These are phyloP conservation scores for Trametes coccinea DNA, from an alignment of 768 basidiomycete species.

Conservation along the genomic window DNA sequence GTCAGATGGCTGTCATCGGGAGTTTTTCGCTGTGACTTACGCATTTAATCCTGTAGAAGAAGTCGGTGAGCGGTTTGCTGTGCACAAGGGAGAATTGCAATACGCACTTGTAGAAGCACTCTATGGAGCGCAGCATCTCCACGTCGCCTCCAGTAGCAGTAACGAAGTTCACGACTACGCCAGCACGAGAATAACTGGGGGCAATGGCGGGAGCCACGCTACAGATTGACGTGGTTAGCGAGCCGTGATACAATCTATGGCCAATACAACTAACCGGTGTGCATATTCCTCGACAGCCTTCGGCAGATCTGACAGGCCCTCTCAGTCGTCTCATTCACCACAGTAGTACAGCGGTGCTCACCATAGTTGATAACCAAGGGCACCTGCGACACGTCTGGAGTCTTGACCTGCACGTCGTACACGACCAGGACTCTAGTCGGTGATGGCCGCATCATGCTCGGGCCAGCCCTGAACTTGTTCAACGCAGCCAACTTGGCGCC, in stretches of 20 bases:
- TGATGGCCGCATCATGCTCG: slow-evolving; percentile 62
- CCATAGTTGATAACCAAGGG: slow-evolving; percentile 96
- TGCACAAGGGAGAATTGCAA: neutral
- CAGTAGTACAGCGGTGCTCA: slow-evolving; percentile 31
- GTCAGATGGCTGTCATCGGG: slow-evolving; percentile 22
- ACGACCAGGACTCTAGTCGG: slow-evolving; percentile 81
- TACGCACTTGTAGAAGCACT: slow-evolving; percentile 94
- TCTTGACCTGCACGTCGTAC: slow-evolving; percentile 92
- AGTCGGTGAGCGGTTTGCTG: slow-evolving; percentile 14
- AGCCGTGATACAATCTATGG: neutral
- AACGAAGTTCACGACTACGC: slow-evolving; percentile 94
- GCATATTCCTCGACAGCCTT: slow-evolving; percentile 98
- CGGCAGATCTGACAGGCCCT: slow-evolving; percentile 63
- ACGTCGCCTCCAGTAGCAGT: slow-evolving; percentile 97
- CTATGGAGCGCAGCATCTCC: slow-evolving; percentile 97
- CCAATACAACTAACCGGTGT: slow-evolving; percentile 61
- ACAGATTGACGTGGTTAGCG: slow-evolving; percentile 13
- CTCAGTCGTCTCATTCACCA: neutral
- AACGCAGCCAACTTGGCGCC: slow-evolving; percentile 78
- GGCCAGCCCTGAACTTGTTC: slow-evolving; percentile 75
- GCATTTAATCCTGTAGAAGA: slow-evolving; percentile 60
- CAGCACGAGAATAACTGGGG: slow-evolving; percentile 81
- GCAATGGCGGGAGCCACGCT: slow-evolving; percentile 88
- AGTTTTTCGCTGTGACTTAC: slow-evolving; percentile 45
- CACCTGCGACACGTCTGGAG: slow-evolving; percentile 84